Base-by-base conservation (phyloP, 805 yeast species). In the Candida odintsovae region DNA sequence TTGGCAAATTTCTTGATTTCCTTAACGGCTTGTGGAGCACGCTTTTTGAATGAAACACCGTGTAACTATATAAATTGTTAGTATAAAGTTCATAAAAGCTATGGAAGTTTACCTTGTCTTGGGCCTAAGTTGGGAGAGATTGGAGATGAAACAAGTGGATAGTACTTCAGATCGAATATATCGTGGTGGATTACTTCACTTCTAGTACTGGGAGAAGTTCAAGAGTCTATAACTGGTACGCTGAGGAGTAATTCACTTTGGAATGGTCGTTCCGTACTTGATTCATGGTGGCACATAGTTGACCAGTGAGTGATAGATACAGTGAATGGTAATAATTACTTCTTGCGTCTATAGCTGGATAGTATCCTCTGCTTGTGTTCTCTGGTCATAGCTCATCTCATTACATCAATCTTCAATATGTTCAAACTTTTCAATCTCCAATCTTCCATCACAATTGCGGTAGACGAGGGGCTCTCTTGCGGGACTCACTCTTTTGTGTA, bases 1-100 rank as follows among this genome's bases (percentile, higher is more conserved):
- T 87, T 82, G 71, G 98, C 97, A 73, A 94, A 94, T 78, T 87
- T 90, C 83, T 89, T 92, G 81, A 94, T 90, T 78, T 90, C 99
- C 87, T 89, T 94, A 78, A 92, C 94, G 68, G 99, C 99, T 73
- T 80, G 88, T 79, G 99, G 99, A 70, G 99, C 99, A 82, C 97
- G 90, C 86, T 86, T 87, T 84, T 94, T 94, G 96, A 92, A 94
- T 78, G 89, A 86, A 66, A 85, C 90, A 82, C 98, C 98, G 78
- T 88, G 96, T 73, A 90, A 86, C 95, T 86, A 68, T 40, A 62
- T 44, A 37, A 36, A 41, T 51, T 43, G 76, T 72, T 76, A 75
- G 78, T 76, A 74, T 33, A 21, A 41, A 35, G 39, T 29, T 25
- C 19, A 42, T 40, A 43, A 21, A 40, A 42, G 39, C 43, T 44